These are phyloP conservation scores for Bolboschoenoplectus hybrid DNA, from an alignment of 202 grass and related monocot species.

Conservation along the genomic window DNA sequence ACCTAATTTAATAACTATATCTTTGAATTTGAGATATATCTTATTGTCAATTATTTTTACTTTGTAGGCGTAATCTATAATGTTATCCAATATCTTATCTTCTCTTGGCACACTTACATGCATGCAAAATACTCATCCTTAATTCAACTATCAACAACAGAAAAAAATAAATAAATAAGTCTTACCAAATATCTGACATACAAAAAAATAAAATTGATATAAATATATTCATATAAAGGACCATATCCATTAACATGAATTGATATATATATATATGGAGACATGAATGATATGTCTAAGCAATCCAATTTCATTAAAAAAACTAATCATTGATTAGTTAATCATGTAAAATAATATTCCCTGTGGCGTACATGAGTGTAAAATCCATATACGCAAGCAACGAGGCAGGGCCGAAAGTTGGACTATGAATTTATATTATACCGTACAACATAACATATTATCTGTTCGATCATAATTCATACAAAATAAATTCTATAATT, in stretches of 20 bases:
- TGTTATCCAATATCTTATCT: not conserved
- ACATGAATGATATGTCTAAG: not conserved
- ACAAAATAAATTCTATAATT: too few species aligned
- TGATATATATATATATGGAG: not conserved
- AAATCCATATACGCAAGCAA: slow-evolving; percentile 18
- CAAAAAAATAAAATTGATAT: not conserved
- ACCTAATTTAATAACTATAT: not conserved
- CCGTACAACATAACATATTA: too few species aligned
- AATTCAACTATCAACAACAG: not conserved
- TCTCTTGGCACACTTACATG: not conserved
- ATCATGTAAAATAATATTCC: not conserved
- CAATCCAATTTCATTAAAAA: not conserved
- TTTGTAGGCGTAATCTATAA: not conserved
- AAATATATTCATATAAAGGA: not conserved
- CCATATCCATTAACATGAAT: not conserved
- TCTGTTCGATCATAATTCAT: too few species aligned
- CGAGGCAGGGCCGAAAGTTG: not conserved
- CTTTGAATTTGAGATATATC: not conserved
- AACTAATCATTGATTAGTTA: too few species aligned
- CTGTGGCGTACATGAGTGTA: not conserved
- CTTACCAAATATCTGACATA: not conserved
- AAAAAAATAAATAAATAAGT: not conserved
- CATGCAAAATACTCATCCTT: not conserved
- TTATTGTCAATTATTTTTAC: not conserved
- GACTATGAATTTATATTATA: not conserved